Conservation (phyloP, 768 basidiomycete genomes). For the Harrya chromipes region DNA sequence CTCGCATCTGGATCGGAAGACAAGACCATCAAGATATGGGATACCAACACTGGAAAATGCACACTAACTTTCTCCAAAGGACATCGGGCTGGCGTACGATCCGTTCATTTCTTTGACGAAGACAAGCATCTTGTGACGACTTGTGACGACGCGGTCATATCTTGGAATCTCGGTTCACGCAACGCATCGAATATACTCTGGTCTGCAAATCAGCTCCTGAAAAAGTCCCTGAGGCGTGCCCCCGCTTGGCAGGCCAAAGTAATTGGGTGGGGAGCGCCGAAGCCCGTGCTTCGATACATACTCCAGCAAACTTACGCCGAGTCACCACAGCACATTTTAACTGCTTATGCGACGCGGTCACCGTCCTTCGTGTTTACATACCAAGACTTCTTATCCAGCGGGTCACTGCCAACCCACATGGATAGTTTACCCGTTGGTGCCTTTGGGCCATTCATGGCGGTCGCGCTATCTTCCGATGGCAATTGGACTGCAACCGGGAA, state of each 20-base stretch:
- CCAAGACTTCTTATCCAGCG: not conserved
- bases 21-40: slow-evolving; percentile 25
- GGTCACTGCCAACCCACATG: not conserved
- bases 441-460: not conserved
- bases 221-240: not conserved
- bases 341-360: slow-evolving; percentile 3
- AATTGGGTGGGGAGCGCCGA: slow-evolving; percentile 6
- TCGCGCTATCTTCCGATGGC: slow-evolving; percentile 24
- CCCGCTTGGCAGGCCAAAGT: slow-evolving; percentile 8
- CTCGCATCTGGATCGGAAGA: slow-evolving; percentile 26
- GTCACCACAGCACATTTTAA: not conserved
- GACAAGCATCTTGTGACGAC: slow-evolving; percentile 8
- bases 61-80: slow-evolving; percentile 13
- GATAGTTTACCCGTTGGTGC: not conserved
- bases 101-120: slow-evolving; percentile 12
- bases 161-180: slow-evolving; percentile 6
- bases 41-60: slow-evolving; percentile 14
- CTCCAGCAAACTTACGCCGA: not conserved
- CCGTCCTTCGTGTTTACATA: slow-evolving; percentile 4
- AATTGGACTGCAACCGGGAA: slow-evolving; percentile 11
- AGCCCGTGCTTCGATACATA: not conserved
- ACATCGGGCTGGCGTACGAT: slow-evolving; percentile 10
- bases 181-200: slow-evolving; percentile 3
- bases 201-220: not conserved
- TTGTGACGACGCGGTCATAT: slow-evolving; percentile 7